These are phyloP conservation scores for Crucihimalaya himalaica DNA, from an alignment of 345 rosid species.

Conservation along the genomic window DNA sequence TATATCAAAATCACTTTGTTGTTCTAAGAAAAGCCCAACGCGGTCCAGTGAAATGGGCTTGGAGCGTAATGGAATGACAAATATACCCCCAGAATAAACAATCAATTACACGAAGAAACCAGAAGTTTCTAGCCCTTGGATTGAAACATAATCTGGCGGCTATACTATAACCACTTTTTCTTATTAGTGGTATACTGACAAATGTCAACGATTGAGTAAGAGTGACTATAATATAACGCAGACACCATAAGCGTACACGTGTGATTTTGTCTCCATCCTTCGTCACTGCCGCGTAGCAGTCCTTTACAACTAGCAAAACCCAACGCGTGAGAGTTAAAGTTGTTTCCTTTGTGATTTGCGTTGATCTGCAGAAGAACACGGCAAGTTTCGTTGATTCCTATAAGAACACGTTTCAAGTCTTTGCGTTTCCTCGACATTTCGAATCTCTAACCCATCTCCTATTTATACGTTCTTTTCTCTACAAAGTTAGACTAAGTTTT, in stretches of 20 bases:
- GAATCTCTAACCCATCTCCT: background rate
- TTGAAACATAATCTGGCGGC: constrained; percentile 2
- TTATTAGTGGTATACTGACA: background rate
- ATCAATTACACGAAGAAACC: background rate
- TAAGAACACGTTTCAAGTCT: constrained; percentile 25
- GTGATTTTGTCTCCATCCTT: background rate
- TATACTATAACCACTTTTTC: background rate
- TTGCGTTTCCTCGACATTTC: constrained; percentile 16
- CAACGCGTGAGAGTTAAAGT: constrained; percentile 14
- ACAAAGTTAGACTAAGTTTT: background rate
- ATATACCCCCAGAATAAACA: background rate
- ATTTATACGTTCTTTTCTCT: constrained; percentile 4
- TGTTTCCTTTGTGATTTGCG: background rate
- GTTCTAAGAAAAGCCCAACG: background rate
- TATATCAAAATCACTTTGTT: background rate
- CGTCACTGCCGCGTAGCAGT: constrained; percentile 26
- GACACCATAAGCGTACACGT: constrained; percentile 17
- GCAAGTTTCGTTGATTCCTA: constrained; percentile 29
- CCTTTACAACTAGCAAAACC: constrained; percentile 26
- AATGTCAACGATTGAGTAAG: constrained; percentile 5
- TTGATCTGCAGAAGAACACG: constrained; percentile 25
- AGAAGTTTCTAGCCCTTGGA: constrained; percentile 30
- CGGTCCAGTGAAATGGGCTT: background rate
- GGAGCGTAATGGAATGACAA: constrained; percentile 1
- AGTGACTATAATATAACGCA: background rate